These are phyloP conservation scores for Aspergillus eucalypticola DNA, from an alignment of 2,329 filamentous ascomycete genomes.

Conservation along the genomic window DNA sequence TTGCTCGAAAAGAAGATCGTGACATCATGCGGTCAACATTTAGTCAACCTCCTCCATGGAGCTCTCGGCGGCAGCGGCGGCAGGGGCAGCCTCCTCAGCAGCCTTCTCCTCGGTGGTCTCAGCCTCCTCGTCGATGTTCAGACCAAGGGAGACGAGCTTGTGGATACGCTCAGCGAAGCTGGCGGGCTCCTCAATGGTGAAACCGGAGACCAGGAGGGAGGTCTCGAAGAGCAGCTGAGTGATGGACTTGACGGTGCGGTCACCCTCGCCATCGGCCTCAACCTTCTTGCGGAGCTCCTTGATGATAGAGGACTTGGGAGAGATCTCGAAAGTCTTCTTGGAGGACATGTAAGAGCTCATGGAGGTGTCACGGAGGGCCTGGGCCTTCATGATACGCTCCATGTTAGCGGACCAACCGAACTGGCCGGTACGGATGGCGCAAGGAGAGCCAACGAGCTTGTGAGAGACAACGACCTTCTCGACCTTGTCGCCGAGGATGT, in stretches of 20 bases:
- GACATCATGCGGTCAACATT: conserved; percentile 28
- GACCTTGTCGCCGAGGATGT: conserved; percentile 97
- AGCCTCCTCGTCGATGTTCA: conserved; percentile 94
- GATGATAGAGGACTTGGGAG: conserved; percentile 96
- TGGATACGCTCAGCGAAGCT: conserved; percentile 98
- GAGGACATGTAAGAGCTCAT: conserved; percentile 99
- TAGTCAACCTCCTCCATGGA: conserved; percentile 99
- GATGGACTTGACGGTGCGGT: conserved; percentile 99
- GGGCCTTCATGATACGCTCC: conserved; percentile 99
- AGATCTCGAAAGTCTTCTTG: conserved; percentile 99
- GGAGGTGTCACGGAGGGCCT: conserved; percentile 98
- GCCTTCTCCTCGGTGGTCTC: conserved; percentile 64
- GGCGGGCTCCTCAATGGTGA: conserved; percentile 98
- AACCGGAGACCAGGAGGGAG: conserved; percentile 95
- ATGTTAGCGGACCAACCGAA: conserved; percentile 99
- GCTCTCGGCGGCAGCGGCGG: conserved; percentile 74
- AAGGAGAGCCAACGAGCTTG: conserved; percentile 93
- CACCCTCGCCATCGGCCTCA: conserved; percentile 93
- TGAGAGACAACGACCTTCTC: conserved; percentile 99
- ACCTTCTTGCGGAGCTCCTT: conserved; percentile 99
- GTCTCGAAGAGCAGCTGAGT: conserved; percentile 99
- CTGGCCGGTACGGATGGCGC: conserved; percentile 98
- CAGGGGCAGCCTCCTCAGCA: conserved; percentile 60
- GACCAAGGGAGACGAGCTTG: conserved; percentile 96
- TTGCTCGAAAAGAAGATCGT: conserved; percentile 9